A percentile compares a stretch with the other conserved stretches of the same genome.
These are phyloP conservation scores for Mucor circinelloides DNA, from an alignment of 371 early-diverging fungal genomes.

Conservation along the genomic window DNA sequence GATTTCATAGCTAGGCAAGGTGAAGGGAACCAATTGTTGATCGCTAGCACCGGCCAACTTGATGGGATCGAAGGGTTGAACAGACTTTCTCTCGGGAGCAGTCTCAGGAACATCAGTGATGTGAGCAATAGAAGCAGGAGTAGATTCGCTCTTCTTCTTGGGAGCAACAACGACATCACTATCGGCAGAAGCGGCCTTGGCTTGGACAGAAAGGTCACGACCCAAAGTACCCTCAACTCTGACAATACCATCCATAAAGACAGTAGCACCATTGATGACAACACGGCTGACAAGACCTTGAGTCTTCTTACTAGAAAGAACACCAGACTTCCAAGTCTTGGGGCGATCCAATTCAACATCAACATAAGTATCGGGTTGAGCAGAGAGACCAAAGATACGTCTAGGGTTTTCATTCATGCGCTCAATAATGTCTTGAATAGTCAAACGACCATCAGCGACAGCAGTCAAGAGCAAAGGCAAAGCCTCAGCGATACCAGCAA, in stretches of 20 bases:
- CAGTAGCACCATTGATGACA: constrained; percentile 79
- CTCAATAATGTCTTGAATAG: constrained; percentile 75
- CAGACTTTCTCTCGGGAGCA: constrained; percentile 24
- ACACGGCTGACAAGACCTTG: constrained; percentile 82
- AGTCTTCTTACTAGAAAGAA: constrained; percentile 50
- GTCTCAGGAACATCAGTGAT: constrained; percentile 17
- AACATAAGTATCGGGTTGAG: constrained; percentile 87
- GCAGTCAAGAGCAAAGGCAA: constrained; percentile 85
- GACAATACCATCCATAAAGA: constrained; percentile 82
- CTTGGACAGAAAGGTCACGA: constrained; percentile 56
- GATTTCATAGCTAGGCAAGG: constrained; percentile 46
- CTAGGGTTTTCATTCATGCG: constrained; percentile 84
- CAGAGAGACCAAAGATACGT: constrained; percentile 85
- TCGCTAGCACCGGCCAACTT: constrained; percentile 41
- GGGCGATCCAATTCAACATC: constrained; percentile 80
- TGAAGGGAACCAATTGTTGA: constrained; percentile 39
- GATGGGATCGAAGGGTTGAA: constrained; percentile 25
- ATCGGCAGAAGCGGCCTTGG: constrained; percentile 30
- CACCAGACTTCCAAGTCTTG: constrained; percentile 42
- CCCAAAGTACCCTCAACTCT: constrained; percentile 47
- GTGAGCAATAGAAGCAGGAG: constrained; percentile 35
- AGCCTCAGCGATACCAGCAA: constrained; percentile 71
- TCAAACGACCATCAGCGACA: constrained; percentile 77
- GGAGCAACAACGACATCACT: constrained; percentile 67
- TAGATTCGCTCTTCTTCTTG: constrained; percentile 79